Conservation (phyloP, 2,329 filamentous ascomycete genomes). For the Diaporthe sp. region DNA sequence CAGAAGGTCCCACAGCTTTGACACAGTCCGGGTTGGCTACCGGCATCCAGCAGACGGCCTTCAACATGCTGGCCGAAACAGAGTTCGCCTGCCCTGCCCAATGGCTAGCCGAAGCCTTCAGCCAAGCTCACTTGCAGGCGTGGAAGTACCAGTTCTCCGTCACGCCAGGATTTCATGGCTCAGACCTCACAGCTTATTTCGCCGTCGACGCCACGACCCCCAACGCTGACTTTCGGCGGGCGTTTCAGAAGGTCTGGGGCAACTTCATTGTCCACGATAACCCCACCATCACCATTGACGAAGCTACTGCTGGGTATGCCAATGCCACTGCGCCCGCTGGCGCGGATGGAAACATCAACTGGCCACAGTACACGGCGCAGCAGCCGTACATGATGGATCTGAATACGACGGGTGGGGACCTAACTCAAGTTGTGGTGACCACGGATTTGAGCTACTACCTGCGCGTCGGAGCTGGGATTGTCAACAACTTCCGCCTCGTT, state of each 20-base stretch:
- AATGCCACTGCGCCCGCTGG: slow-evolving; percentile 13
- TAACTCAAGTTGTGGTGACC: slow-evolving; percentile 43
- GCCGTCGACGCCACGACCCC: slow-evolving; percentile 46
- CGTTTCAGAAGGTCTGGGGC: slow-evolving; percentile 58
- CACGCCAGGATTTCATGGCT: slow-evolving; percentile 51
- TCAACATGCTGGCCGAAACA: slow-evolving; percentile 62
- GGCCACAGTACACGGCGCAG: slow-evolving; percentile 26
- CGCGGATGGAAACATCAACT: not conserved
- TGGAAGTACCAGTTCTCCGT: slow-evolving; percentile 60
- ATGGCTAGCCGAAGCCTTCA: slow-evolving; percentile 62
- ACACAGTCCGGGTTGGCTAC: slow-evolving; percentile 59
- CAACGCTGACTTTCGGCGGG: slow-evolving; percentile 50
- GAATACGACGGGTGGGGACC: slow-evolving; percentile 57
- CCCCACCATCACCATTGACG: slow-evolving; percentile 53
- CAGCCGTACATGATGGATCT: slow-evolving; percentile 57
- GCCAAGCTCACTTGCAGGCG: slow-evolving; percentile 46
- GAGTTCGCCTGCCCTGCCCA: slow-evolving; percentile 65
- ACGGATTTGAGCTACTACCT: slow-evolving; percentile 46
- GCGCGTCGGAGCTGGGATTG: slow-evolving; percentile 45
- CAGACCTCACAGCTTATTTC: slow-evolving; percentile 53
- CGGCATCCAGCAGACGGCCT: slow-evolving; percentile 62
- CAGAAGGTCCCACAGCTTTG: slow-evolving; percentile 56
- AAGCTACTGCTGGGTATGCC: slow-evolving; percentile 46
- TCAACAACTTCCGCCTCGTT: slow-evolving; percentile 44
- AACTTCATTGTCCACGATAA: slow-evolving; percentile 57